phyloP scores from a whole-genome alignment of 768 basidiomycete genomes.

The Boletus pseudo-olivaceus region DNA sequence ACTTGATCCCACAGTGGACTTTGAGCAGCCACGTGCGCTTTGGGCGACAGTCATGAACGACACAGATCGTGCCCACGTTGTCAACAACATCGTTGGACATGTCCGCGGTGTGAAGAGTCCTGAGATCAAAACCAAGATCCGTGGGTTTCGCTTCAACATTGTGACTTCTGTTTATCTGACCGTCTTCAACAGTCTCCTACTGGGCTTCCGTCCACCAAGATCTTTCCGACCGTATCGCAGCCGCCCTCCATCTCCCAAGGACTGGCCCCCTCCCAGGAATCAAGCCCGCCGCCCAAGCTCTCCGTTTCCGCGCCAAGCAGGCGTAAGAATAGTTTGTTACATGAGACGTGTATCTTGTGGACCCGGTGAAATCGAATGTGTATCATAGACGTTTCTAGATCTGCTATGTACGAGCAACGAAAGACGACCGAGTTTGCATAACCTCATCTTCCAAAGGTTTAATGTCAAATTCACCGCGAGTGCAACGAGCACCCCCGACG shows the following conservation, averaged over 20 bases:
- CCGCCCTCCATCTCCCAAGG: slow-evolving; percentile 58
- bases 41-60: slow-evolving; percentile 69
- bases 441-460: too few species aligned
- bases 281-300: slow-evolving; percentile 56
- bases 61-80: slow-evolving; percentile 53
- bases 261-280: slow-evolving; percentile 52
- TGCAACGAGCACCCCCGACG: neutral
- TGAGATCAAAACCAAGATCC: slow-evolving; percentile 58
- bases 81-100: slow-evolving; percentile 65
- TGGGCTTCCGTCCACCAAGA: slow-evolving; percentile 77
- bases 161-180: neutral
- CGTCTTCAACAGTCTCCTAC: slow-evolving; percentile 52
- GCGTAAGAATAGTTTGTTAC: neutral
- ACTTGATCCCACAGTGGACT: slow-evolving; percentile 54
- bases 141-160: slow-evolving; percentile 40
- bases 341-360: neutral
- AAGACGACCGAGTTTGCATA: neutral
- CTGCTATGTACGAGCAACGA: neutral
- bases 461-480: too few species aligned
- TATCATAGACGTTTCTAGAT: neutral
- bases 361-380: neutral
- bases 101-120: slow-evolving; percentile 57
- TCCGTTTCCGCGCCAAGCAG: slow-evolving; percentile 42
- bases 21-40: slow-evolving; percentile 75
- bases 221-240: slow-evolving; percentile 76